phyloP scores from a whole-genome alignment of 108 stramenopile genomes.

The Seminavis robusta region DNA sequence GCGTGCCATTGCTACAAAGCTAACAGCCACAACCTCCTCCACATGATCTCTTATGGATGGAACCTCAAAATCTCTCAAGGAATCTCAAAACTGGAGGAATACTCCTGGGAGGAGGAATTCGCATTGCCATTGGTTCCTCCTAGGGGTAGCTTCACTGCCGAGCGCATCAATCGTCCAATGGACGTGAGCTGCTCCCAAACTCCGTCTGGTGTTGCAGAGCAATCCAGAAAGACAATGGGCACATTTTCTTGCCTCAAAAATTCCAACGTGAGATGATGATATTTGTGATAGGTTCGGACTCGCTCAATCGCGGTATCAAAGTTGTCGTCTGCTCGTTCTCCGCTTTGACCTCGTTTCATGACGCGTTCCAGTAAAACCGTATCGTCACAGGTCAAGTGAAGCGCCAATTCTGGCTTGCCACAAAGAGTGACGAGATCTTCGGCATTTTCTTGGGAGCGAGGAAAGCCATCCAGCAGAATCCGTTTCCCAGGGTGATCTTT shows the following conservation, averaged over 20 bases:
- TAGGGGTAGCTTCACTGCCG: too few species aligned
- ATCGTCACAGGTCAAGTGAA: slow-evolving; percentile 70
- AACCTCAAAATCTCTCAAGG: too few species aligned
- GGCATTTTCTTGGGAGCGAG: slow-evolving; percentile 67
- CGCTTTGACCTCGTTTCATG: slow-evolving; percentile 27
- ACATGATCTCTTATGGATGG: too few species aligned
- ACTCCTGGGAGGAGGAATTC: too few species aligned
- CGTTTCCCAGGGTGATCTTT: slow-evolving; percentile 66
- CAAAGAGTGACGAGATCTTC: slow-evolving; percentile 51
- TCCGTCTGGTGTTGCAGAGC: slow-evolving; percentile 48
- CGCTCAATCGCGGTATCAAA: slow-evolving; percentile 62
- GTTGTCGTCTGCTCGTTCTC: slow-evolving; percentile 61
- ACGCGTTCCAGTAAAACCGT: slow-evolving; percentile 68
- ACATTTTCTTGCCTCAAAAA: slow-evolving; percentile 58
- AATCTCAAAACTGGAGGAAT: too few species aligned
- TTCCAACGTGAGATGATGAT: slow-evolving; percentile 56
- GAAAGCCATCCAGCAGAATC: slow-evolving; percentile 81
- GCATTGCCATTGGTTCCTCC: too few species aligned
- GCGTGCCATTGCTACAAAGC: too few species aligned
- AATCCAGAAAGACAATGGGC: slow-evolving; percentile 66
- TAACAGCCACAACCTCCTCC: too few species aligned
- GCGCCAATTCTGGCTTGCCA: slow-evolving; percentile 59
- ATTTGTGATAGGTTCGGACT: slow-evolving; percentile 67
- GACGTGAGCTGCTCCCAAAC: slow-evolving; percentile 70
- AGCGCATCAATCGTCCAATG: slow-evolving; percentile 52